A percentile compares a stretch with the other conserved stretches of the same genome.
Conservation (phyloP, 257 asterid genomes). For the Solanum bulbocastanum region DNA sequence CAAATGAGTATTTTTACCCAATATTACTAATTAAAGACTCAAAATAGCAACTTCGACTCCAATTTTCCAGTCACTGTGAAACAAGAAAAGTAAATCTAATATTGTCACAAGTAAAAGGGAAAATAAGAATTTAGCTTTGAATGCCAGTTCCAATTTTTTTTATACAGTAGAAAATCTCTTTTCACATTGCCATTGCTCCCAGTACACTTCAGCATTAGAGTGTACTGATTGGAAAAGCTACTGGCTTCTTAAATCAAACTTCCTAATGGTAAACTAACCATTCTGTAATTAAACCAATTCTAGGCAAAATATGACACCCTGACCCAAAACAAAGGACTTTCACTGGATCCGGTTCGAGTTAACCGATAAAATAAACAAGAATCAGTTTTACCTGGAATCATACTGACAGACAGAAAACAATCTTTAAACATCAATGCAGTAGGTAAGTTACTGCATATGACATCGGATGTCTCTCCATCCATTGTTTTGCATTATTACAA, state of each 20-base stretch:
- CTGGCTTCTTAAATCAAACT: not conserved
- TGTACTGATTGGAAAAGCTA: not conserved
- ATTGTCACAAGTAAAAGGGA: not conserved
- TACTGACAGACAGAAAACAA: not conserved
- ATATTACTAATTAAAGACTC: not conserved
- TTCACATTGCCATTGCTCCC: not conserved
- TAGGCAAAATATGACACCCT: not conserved
- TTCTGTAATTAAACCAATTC: not conserved
- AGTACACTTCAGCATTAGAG: not conserved
- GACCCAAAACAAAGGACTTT: not conserved
- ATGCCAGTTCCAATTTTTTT: not conserved
- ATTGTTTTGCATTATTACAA: conserved; percentile 36
- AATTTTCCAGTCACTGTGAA: not conserved
- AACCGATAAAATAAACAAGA: not conserved
- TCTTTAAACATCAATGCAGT: conserved; percentile 1
- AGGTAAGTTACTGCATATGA: conserved; percentile 15
- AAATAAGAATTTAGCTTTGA: not conserved
- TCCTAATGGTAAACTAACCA: not conserved
- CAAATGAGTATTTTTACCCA: not conserved
- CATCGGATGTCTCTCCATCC: conserved; percentile 24
- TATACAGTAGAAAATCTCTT: not conserved
- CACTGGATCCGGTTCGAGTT: not conserved
- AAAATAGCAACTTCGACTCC: not conserved
- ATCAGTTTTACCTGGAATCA: not conserved
- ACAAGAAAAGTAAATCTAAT: not conserved